Conservation (phyloP, 768 basidiomycete genomes). For the Auriscalpium vulgare region DNA sequence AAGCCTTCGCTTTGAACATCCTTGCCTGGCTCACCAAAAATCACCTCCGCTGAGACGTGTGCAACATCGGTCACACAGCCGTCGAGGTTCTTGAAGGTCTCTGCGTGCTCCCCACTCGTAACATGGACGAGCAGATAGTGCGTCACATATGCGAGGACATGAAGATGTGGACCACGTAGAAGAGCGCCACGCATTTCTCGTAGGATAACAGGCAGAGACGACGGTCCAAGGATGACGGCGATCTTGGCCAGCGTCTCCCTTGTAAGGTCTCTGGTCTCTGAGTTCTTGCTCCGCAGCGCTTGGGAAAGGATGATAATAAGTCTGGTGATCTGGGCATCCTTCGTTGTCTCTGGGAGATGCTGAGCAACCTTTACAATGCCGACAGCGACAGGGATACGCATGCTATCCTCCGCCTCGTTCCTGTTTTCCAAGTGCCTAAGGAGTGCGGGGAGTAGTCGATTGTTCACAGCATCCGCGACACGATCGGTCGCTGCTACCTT, state of each 20-base stretch:
- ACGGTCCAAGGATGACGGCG: conserved; percentile 59
- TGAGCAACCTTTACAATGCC: conserved; percentile 82
- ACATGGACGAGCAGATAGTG: conserved; percentile 81
- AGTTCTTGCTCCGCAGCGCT: conserved; percentile 85
- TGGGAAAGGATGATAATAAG: conserved; percentile 84
- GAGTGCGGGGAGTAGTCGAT: conserved; percentile 70
- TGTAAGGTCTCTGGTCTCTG: conserved; percentile 84
- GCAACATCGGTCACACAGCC: conserved; percentile 72
- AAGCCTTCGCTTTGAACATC: conserved; percentile 85
- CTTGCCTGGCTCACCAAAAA: conserved; percentile 90
- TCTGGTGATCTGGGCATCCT: conserved; percentile 62
- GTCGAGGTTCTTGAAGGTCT: conserved; percentile 59
- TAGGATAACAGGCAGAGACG: conserved; percentile 64
- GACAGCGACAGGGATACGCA: conserved; percentile 81
- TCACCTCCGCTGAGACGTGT: conserved; percentile 77
- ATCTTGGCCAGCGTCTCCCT: conserved; percentile 81
- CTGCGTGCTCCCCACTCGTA: conserved; percentile 50
- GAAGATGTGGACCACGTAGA: conserved; percentile 86
- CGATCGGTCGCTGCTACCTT: conserved; percentile 15
- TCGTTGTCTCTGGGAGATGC: conserved; percentile 58
- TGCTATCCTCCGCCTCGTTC: conserved; percentile 72
- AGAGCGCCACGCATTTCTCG: conserved; percentile 82
- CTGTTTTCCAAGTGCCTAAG: conserved; percentile 77
- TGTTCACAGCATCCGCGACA: conserved; percentile 71
- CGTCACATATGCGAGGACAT: conserved; percentile 78